Evolutionary conservation across 2,329 filamentous ascomycete genomes (phyloP), one percentile per base, ranked within the genome.

Genomic region (Verticillium zaregamsianum): DNA sequence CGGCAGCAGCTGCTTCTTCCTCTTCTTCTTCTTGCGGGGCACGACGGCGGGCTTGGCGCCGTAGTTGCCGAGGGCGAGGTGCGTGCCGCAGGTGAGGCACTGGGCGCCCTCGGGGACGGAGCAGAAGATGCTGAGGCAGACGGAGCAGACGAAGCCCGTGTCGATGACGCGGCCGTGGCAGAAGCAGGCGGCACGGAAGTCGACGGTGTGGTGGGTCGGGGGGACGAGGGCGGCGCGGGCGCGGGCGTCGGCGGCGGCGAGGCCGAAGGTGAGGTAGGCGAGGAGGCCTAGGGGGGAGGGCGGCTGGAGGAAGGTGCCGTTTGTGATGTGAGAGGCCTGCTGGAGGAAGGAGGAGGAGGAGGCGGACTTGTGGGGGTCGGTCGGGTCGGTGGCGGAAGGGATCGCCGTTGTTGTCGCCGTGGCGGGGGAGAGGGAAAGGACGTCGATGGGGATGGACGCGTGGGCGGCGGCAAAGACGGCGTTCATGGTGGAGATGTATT

Each of bases 401-500:
- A 39, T 9, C n/a, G 6, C 3, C 3, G 57, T 20, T 6, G 15
- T 20, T 11, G 17, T 49, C 5, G 57, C 25, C 17, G 57, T 20
- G 1, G 58, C 39, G 17, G 58, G 58, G 52, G 90, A 87, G 14
- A 99, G 82, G 67, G 96, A 90, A 64, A 96, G 85, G 37, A 97
- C 94, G 74, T 99, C 95, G 69, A 99, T 93, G 28, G 93, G 91
- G 66, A 99, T 92, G 68, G 87, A 86, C 61, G 93, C 85, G 66
- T 94, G 89, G 70, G 96, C 91, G 63, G 94, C 95, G 2, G 95
- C 95, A 76, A 99, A 99, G 64, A 98, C 96, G 69, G 90, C 87
- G 78, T 99, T 99, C 95, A 99, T 99, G 68, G 96, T 95, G 0
- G 94, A 90, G 61, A 99, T 99, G 79, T 99, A 99, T 75, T 98